Evolutionary conservation across 164 flowering plant species (phyloP).

Genomic region (Vitis amurensis): DNA sequence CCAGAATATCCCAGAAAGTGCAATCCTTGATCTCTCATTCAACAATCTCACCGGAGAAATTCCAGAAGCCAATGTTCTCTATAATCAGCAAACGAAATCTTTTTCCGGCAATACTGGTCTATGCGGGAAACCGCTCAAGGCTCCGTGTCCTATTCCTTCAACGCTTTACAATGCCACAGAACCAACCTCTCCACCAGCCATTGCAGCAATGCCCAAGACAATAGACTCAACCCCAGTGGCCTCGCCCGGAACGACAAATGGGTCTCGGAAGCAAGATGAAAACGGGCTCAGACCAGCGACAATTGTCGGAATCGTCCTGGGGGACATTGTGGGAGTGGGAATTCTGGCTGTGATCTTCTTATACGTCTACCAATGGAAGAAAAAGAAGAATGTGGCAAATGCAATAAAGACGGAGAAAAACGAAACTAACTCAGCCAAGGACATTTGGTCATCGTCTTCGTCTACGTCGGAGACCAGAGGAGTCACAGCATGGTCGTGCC

Average conservation of each 20-base stretch:
- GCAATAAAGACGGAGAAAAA: background rate
- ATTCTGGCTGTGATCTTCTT: slow-evolving; percentile 46
- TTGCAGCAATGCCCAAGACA: slow-evolving; percentile 62
- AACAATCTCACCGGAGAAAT: slow-evolving; percentile 45
- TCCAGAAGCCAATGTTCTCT: slow-evolving; percentile 27
- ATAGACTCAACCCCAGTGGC: slow-evolving; percentile 19
- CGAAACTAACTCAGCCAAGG: slow-evolving; percentile 12
- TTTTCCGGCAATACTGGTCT: slow-evolving; percentile 40
- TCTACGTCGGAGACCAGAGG: slow-evolving; percentile 35
- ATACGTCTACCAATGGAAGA: slow-evolving; percentile 47
- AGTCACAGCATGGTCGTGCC: slow-evolving; percentile 36
- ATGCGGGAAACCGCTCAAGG: slow-evolving; percentile 36
- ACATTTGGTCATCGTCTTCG: slow-evolving; percentile 17
- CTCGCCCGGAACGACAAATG: slow-evolving; percentile 4
- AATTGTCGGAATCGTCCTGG: slow-evolving; percentile 55
- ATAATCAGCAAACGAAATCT: slow-evolving; percentile 23
- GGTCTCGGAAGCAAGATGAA: background rate
- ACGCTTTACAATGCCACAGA: slow-evolving; percentile 27
- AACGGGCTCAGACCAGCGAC: slow-evolving; percentile 42
- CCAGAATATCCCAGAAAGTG: slow-evolving; percentile 25
- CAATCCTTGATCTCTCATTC: slow-evolving; percentile 43
- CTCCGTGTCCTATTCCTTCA: slow-evolving; percentile 39
- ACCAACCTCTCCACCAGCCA: slow-evolving; percentile 55
- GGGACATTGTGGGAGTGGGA: slow-evolving; percentile 56
- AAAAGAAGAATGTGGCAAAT: slow-evolving; percentile 10